These are phyloP conservation scores for Teratosphaeriaceae sp. DNA, from an alignment of 2,329 filamentous ascomycete species.

Conservation along the genomic window DNA sequence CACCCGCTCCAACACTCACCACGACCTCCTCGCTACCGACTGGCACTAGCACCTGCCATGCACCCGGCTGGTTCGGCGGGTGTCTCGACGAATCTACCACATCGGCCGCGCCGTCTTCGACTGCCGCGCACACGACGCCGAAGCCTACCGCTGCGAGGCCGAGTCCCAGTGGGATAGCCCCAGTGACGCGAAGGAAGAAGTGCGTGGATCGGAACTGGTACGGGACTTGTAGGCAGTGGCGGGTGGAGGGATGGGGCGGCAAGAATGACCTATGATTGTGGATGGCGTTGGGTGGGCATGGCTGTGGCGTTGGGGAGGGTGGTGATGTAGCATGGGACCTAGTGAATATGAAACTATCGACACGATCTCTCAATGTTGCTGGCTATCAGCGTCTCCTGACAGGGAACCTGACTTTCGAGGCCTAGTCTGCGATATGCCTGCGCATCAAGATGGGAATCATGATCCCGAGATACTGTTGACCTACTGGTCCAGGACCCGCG, in stretches of 20 bases:
- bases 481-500: too few relatives aligned
- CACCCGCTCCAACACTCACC: slow-evolving; percentile 31
- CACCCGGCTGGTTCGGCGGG: slow-evolving; percentile 52
- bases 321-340: too few relatives aligned
- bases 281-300: too few relatives aligned
- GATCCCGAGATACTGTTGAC: too few relatives aligned
- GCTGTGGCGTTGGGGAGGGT: too few relatives aligned
- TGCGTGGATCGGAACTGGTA: slow-evolving; percentile 22
- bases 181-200: slow-evolving; percentile 14
- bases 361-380: too few relatives aligned
- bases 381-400: too few relatives aligned
- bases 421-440: too few relatives aligned
- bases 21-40: slow-evolving; percentile 33
- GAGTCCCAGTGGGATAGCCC: slow-evolving; percentile 10
- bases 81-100: slow-evolving; percentile 32
- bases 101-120: slow-evolving; percentile 13
- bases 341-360: too few relatives aligned
- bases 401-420: too few relatives aligned
- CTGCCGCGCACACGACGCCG: slow-evolving; percentile 10
- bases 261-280: slow-evolving; percentile 12
- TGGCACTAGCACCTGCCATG: slow-evolving; percentile 33
- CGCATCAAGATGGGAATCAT: too few relatives aligned
- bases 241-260: slow-evolving; percentile 10
- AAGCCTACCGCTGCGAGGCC: slow-evolving; percentile 11
- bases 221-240: slow-evolving; percentile 19